Evolutionary conservation across 2,329 filamentous ascomycete species (phyloP).

Genomic region (Fusarium dimerum): DNA sequence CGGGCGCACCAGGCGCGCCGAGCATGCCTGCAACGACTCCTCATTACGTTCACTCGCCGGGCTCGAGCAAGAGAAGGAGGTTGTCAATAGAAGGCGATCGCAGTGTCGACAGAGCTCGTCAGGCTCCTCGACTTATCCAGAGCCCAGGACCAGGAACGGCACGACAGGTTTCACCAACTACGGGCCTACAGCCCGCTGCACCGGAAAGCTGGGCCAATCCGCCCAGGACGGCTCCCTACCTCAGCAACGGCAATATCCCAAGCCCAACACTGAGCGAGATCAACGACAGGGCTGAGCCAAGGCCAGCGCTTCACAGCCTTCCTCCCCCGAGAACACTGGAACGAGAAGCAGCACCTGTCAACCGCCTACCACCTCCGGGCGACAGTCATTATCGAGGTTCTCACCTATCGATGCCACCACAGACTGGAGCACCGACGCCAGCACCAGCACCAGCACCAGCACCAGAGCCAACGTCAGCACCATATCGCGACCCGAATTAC

Average conservation of each 20-base stretch:
- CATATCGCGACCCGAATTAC: slow-evolving; percentile 38
- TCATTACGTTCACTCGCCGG: slow-evolving; percentile 53
- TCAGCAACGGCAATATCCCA: slow-evolving; percentile 26
- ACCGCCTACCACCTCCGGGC: slow-evolving; percentile 33
- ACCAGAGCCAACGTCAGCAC: slow-evolving; percentile 33
- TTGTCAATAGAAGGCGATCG: slow-evolving; percentile 43
- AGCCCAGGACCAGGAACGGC: slow-evolving; percentile 35
- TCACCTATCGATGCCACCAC: slow-evolving; percentile 22
- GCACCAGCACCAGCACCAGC: no score
- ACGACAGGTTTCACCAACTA: slow-evolving; percentile 39
- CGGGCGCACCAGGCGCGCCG: slow-evolving; percentile 37
- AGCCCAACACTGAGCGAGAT: slow-evolving; percentile 36
- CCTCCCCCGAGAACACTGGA: slow-evolving; percentile 40
- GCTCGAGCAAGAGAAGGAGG: slow-evolving; percentile 49
- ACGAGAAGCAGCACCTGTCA: slow-evolving; percentile 33
- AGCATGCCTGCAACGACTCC: slow-evolving; percentile 39
- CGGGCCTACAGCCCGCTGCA: slow-evolving; percentile 23
- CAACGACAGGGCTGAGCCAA: slow-evolving; percentile 37
- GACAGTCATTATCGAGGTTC: slow-evolving; percentile 39
- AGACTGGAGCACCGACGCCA: slow-evolving; percentile 29
- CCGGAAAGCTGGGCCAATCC: slow-evolving; percentile 39
- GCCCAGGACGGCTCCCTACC: slow-evolving; percentile 36
- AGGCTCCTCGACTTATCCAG: slow-evolving; percentile 49
- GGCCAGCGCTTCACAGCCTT: slow-evolving; percentile 43
- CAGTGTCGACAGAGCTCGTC: slow-evolving; percentile 42